Base-by-base conservation (phyloP, 208 protist species). In the Trypanosoma conorhini region DNA sequence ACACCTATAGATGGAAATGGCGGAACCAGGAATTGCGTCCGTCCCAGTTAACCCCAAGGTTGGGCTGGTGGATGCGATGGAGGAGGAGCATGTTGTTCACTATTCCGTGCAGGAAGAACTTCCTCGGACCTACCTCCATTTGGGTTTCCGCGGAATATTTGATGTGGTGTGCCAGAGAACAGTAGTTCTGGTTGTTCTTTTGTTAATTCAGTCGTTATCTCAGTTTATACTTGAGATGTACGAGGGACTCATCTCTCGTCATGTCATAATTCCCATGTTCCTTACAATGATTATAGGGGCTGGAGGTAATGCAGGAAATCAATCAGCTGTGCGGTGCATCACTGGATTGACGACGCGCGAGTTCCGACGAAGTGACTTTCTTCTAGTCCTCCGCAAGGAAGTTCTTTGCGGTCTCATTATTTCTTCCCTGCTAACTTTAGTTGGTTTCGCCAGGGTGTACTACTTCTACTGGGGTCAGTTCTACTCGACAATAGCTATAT, bases 271-370 rank as follows among this genome's bases (percentile, higher is more conserved):
- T 67, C 80, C 81, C 19, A 68, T 85, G 63, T 88, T 90, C 62
- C 51, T 90, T 12, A 90, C 85, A 51, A 90, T 88, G 85, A 74
- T 90, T 46, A 70, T 90, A 13, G 85, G 82, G 21, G 85, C 82
- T 4, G 85, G 85, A 44, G 82, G 82, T 24, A 90, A 90, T 62
- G 82, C 80, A 1, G 79, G 85, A 30, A 85, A 84, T 58, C 85
- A 90, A 54, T 71, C 74, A 0, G 68, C 82, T 24, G 72, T 81
- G 5, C 59, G 70, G 5, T 64, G 62, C 24, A 81, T 83, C 33
- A 81, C 63, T 28, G 74, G 74, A 4, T 74, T 81, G 38, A 63
- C 64, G 22, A 71, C 74, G 21, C 64, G 67, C 56, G 71, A 78
- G 67, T 77, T 81, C 24, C 21, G 62, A 24, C 30, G 24, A 30